phyloP scores from a whole-genome alignment of 2,329 filamentous ascomycete genomes.

The Trichoderma aggressivum region DNA sequence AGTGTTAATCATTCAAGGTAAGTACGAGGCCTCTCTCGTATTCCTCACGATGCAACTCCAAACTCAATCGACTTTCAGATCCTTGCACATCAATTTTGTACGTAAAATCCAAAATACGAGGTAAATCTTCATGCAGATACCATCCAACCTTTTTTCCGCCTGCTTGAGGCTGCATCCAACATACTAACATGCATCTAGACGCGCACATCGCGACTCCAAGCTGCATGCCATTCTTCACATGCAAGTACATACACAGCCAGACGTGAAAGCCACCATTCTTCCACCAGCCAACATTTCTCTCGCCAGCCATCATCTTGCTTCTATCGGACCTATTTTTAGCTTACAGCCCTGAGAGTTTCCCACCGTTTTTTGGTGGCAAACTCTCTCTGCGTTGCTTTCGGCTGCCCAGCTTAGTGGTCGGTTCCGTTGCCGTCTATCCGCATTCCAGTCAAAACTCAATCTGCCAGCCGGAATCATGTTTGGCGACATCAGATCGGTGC shows the following conservation, averaged over 20 bases:
- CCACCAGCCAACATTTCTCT: neutral
- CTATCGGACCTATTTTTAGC: neutral
- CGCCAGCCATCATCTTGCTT: neutral
- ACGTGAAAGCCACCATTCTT: neutral
- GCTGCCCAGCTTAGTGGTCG: neutral
- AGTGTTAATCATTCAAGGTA: neutral
- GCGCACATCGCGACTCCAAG: neutral
- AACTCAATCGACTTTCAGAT: neutral
- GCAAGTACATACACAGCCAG: neutral
- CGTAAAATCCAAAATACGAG: neutral
- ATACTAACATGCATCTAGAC: neutral
- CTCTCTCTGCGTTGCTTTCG: neutral
- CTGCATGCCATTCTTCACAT: neutral
- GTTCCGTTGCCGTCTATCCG: neutral
- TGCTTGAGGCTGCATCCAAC: neutral
- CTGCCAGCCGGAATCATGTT: neutral
- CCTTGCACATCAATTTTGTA: neutral
- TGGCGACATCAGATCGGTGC: neutral
- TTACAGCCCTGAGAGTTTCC: neutral
- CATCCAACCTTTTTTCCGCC: neutral
- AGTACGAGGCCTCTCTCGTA: neutral
- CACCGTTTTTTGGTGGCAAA: neutral
- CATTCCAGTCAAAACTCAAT: constrained; percentile 7
- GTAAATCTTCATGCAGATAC: neutral
- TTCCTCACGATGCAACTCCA: neutral